Percentiles rank a stretch among this genome's conserved stretches.
phyloP scores from a whole-genome alignment of 2,329 filamentous ascomycete species.

The Aspergillus texensis region DNA sequence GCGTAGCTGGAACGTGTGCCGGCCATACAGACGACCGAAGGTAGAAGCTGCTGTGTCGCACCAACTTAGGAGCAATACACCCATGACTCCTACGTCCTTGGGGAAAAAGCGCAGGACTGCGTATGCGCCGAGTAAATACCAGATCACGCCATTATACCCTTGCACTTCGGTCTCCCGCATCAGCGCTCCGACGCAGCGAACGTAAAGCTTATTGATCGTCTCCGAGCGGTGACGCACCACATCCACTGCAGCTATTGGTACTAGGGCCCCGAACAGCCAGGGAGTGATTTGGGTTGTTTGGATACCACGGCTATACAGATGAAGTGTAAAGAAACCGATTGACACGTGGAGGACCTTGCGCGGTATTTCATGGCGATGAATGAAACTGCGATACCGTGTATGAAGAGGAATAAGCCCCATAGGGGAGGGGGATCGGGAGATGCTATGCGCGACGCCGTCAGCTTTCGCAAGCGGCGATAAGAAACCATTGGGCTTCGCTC shows the following conservation, averaged over 20 bases:
- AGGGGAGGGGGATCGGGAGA: slow-evolving; percentile 89
- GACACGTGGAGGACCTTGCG: slow-evolving; percentile 92
- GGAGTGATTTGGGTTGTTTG: slow-evolving; percentile 80
- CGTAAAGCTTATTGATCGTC: slow-evolving; percentile 83
- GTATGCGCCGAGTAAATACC: slow-evolving; percentile 91
- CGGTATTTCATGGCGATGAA: slow-evolving; percentile 96
- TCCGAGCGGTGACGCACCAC: slow-evolving; percentile 80
- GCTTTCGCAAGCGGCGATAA: slow-evolving; percentile 44
- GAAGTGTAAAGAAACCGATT: slow-evolving; percentile 90
- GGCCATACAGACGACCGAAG: slow-evolving; percentile 85
- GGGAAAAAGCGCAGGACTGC: slow-evolving; percentile 82
- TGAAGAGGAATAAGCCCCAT: slow-evolving; percentile 95
- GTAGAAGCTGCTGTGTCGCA: slow-evolving; percentile 97
- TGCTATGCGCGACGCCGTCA: slow-evolving; percentile 76
- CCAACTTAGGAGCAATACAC: slow-evolving; percentile 90
- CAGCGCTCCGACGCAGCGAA: slow-evolving; percentile 78
- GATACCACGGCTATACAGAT: slow-evolving; percentile 77
- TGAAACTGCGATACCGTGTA: slow-evolving; percentile 84
- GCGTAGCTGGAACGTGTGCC: slow-evolving; percentile 83
- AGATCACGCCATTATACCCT: slow-evolving; percentile 96
- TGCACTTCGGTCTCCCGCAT: slow-evolving; percentile 97
- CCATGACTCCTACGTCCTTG: slow-evolving; percentile 90
- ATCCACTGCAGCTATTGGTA: slow-evolving; percentile 83
- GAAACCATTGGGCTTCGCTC: slow-evolving; percentile 40
- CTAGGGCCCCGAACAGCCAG: slow-evolving; percentile 74